These are phyloP conservation scores for Phanerodontia chrysosporium DNA, from an alignment of 768 basidiomycete genomes.

Conservation along the genomic window DNA sequence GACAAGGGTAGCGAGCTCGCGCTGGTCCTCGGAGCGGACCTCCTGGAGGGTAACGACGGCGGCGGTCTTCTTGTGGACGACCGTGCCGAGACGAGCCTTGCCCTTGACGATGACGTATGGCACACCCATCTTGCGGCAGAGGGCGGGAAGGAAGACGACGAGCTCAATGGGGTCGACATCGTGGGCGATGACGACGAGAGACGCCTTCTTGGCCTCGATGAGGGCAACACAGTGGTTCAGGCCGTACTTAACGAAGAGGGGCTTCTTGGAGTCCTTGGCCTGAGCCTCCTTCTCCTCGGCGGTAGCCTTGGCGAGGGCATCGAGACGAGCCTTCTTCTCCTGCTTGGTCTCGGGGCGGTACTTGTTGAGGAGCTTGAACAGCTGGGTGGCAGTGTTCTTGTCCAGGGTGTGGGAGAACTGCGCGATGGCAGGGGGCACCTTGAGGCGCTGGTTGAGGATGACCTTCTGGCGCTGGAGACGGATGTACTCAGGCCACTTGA, in stretches of 20 bases:
- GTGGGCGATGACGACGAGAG: conserved; percentile 92
- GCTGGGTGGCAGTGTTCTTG: conserved; percentile 98
- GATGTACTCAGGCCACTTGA: conserved; percentile 99
- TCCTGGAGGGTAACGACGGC: conserved; percentile 90
- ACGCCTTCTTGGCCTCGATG: conserved; percentile 95
- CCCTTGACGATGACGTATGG: conserved; percentile 98
- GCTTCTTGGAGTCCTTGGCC: conserved; percentile 84
- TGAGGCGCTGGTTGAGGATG: conserved; percentile 94
- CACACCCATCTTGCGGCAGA: conserved; percentile 99
- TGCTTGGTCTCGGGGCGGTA: conserved; percentile 92
- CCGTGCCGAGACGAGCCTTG: conserved; percentile 96
- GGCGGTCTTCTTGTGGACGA: conserved; percentile 98
- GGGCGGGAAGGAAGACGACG: conserved; percentile 95
- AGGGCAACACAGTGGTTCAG: conserved; percentile 96
- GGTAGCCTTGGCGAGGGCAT: conserved; percentile 68
- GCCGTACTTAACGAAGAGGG: conserved; percentile 92
- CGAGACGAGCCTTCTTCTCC: conserved; percentile 95
- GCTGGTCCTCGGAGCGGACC: conserved; percentile 90
- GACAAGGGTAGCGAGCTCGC: conserved; percentile 89
- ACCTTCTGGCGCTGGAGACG: conserved; percentile 98
- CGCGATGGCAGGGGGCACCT: conserved; percentile 96
- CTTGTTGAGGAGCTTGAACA: conserved; percentile 98
- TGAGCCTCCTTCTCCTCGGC: conserved; percentile 76
- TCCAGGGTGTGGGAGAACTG: conserved; percentile 97
- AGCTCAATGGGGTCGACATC: conserved; percentile 99